Evolutionary conservation across 192 early-diverging fungal genomes (phyloP).

Genomic region (Umbelopsis vinacea): DNA sequence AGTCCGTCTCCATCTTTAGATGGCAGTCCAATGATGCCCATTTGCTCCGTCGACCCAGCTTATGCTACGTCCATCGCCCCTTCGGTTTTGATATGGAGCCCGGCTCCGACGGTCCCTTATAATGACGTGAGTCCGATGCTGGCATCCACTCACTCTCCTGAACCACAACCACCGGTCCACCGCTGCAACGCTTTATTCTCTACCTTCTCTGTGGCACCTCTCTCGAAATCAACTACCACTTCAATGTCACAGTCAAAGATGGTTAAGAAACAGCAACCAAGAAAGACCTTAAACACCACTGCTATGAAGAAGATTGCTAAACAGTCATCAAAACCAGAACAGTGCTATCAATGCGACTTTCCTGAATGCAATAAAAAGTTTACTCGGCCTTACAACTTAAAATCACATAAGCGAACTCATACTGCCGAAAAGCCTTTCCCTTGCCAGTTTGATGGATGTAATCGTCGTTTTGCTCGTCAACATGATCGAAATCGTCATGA

Average conservation of each 20-base stretch:
- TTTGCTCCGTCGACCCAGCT: neutral
- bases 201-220: neutral
- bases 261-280: conserved; percentile 1
- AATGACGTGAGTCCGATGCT: conserved; percentile 12
- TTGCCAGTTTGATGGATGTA: conserved; percentile 71
- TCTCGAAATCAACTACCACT: neutral
- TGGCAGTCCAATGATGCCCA: conserved; percentile 9
- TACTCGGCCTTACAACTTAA: conserved; percentile 72
- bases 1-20: conserved; percentile 10
- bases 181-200: neutral
- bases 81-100: conserved; percentile 1
- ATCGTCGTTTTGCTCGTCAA: conserved; percentile 81
- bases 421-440: conserved; percentile 68
- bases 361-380: conserved; percentile 55
- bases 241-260: neutral
- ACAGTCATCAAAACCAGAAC: neutral
- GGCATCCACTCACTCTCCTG: neutral
- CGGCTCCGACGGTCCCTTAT: neutral
- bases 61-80: conserved; percentile 8
- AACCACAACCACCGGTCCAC: neutral
- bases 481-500: conserved; percentile 89
- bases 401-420: conserved; percentile 69
- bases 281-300: neutral
- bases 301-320: neutral
- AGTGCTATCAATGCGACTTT: conserved; percentile 26